Conservation (phyloP, 257 asterid genomes). For the Dorcoceras hygrometricum region DNA sequence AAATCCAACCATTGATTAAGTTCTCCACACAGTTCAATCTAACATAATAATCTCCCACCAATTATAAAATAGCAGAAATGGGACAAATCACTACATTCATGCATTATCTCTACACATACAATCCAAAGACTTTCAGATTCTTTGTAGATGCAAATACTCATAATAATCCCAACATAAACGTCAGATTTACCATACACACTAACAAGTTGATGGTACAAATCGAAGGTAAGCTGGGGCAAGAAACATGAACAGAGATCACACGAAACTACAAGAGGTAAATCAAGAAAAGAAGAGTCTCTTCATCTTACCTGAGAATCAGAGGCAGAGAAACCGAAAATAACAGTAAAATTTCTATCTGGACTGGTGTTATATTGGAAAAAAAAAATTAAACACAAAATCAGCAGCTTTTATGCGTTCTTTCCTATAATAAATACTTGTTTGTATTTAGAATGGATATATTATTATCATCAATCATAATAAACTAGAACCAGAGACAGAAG, state of each 20-base stretch:
- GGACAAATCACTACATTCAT: not conserved
- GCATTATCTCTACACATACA: too few species aligned
- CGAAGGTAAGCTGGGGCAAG: not conserved
- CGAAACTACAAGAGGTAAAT: too few species aligned
- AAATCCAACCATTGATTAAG: not conserved
- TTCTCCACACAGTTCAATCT: not conserved
- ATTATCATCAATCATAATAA: constrained; percentile 4
- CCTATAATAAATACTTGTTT: not conserved
- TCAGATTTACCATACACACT: not conserved
- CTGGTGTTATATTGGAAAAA: not conserved
- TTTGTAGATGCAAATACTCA: not conserved
- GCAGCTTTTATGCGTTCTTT: not conserved
- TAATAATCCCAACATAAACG: not conserved
- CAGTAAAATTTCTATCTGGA: not conserved
- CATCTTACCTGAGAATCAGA: not conserved
- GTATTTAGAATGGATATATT: not conserved
- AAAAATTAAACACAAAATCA: too few species aligned
- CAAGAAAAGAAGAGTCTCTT: not conserved
- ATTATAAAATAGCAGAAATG: not conserved
- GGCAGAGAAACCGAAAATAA: not conserved
- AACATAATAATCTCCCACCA: not conserved
- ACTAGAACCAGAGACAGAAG: constrained; percentile 26
- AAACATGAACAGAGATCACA: not conserved
- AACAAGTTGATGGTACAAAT: not conserved
- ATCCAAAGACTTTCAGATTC: not conserved